Conservation (phyloP, 306 rosid genomes). For the Prunus persica region DNA sequence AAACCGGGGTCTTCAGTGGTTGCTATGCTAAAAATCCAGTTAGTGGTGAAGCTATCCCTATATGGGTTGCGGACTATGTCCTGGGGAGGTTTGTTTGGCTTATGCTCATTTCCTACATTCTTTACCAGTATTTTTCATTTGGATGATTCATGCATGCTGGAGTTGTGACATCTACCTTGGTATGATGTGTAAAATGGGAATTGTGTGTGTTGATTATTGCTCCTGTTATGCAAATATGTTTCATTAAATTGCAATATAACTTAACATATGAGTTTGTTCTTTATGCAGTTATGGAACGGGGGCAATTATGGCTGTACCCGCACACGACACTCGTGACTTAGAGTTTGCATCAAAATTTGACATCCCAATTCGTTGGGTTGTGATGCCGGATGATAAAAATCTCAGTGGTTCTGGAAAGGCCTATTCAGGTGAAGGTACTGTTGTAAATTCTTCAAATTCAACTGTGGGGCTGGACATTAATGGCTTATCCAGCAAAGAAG, state of each 20-base stretch:
- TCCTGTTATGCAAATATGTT: conserved; percentile 16
- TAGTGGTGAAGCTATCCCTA: conserved; percentile 73
- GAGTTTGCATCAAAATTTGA: conserved; percentile 80
- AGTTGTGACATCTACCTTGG: conserved; percentile 1
- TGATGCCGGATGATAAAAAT: conserved; percentile 56
- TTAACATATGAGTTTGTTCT: conserved; percentile 18
- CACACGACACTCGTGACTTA: conserved; percentile 86
- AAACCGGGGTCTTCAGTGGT: conserved; percentile 89
- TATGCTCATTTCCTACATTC: conserved; percentile 3
- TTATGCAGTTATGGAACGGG: conserved; percentile 93
- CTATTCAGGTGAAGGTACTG: conserved; percentile 70
- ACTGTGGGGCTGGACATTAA: conserved; percentile 66
- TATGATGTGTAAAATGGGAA: conserved; percentile 12
- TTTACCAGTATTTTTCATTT: conserved; percentile 8
- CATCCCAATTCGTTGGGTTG: conserved; percentile 67
- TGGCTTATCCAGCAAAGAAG: conserved; percentile 76
- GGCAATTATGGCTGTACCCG: conserved; percentile 97
- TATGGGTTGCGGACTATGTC: conserved; percentile 99
- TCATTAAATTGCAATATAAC: conserved; percentile 3
- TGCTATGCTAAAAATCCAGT: conserved; percentile 92
- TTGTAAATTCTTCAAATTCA: conserved; percentile 61
- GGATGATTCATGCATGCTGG: conserved; percentile 9
- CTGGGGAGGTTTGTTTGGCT: conserved; percentile 74
- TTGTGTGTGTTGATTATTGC: conserved; percentile 24
- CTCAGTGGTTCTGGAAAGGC: conserved; percentile 49